Base-by-base conservation (phyloP, 371 early-diverging fungal species). In the Nematocida homosporus region DNA sequence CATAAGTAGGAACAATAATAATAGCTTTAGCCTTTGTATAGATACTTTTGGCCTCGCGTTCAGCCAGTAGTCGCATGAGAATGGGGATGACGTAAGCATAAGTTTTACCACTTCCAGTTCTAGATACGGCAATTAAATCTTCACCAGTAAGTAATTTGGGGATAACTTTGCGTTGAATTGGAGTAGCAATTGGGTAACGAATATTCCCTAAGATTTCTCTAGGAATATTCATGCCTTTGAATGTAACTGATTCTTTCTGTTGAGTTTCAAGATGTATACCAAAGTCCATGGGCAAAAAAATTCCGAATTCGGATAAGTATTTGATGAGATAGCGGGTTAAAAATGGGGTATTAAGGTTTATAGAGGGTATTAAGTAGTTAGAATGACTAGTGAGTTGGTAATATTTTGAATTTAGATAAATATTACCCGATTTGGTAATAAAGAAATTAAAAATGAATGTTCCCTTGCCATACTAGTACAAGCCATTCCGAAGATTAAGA, bases 41-140 rank as follows among this genome's bases (percentile, higher is more conserved):
- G 16, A 72, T 40, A 1, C 23, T 61, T 54, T 72, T 72, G 27
- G 51, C 55, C 80, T 89, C 88, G 16, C 86, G 85, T 84, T 89
- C 81, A 34, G 88, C 86, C 32, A 88, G 86, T 41, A 95, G 92
- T 78, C 87, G 89, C 83, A 95, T 92, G 42, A 96, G 80, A 13
- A 94, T 86, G 0, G 97, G 96, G 44, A 96, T 81, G 56, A 90
- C 87, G 86, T 94, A 99, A 0, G 96, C 93, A 13, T 91, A 90
- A 16, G 97, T 96, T 83, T 99, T 99, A 66, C 99, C 99, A 68
- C 91, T 91, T 48, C 99, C 99, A 0, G 99, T 99, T 40, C 92
- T 86, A n/a, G 97, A 95, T 65, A 91, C 87, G n/a, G 92, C 94
- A 56, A 96, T 87, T 54, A 96, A 88, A 81, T 95, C 95, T 69